Conservation (phyloP, 768 basidiomycete genomes). For the Austroboletus eburneus region DNA sequence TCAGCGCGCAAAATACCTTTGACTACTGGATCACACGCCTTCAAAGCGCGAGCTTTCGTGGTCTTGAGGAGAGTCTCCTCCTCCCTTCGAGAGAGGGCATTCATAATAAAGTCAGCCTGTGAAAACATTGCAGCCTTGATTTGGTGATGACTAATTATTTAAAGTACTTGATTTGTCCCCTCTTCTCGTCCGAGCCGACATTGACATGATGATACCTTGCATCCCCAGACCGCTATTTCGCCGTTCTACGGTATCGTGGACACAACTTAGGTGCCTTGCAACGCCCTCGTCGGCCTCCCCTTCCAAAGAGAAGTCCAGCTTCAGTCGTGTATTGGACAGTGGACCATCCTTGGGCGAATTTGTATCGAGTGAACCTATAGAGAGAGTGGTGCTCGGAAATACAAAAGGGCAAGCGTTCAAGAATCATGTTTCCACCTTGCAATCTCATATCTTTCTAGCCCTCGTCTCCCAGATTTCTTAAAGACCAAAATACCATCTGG, state of each 20-base stretch:
- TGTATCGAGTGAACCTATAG: slow-evolving; percentile 51
- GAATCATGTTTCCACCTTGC: not conserved
- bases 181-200: no score
- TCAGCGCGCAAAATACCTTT: slow-evolving; percentile 44
- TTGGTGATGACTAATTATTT: no score
- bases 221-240: slow-evolving; percentile 14
- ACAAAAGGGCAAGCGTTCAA: slow-evolving; percentile 51
- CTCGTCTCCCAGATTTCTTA: slow-evolving; percentile 80
- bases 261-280: slow-evolving; percentile 41
- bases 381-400: slow-evolving; percentile 70
- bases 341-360: slow-evolving; percentile 84
- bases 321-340: slow-evolving; percentile 49
- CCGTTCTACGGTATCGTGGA: slow-evolving; percentile 1
- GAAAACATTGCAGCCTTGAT: no score
- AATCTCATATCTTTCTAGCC: slow-evolving; percentile 41
- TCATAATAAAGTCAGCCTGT: no score
- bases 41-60: slow-evolving; percentile 74
- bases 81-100: slow-evolving; percentile 81
- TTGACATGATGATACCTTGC: slow-evolving; percentile 11
- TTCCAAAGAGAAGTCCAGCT: slow-evolving; percentile 36
- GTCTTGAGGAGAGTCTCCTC: slow-evolving; percentile 82
- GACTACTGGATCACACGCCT: slow-evolving; percentile 71
- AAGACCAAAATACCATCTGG: slow-evolving; percentile 93
- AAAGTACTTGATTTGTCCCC: no score
- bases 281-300: slow-evolving; percentile 36